Percentiles rank a stretch among this genome's conserved stretches.
Conservation (phyloP, 306 rosid genomes). For the Cucumis melo region DNA sequence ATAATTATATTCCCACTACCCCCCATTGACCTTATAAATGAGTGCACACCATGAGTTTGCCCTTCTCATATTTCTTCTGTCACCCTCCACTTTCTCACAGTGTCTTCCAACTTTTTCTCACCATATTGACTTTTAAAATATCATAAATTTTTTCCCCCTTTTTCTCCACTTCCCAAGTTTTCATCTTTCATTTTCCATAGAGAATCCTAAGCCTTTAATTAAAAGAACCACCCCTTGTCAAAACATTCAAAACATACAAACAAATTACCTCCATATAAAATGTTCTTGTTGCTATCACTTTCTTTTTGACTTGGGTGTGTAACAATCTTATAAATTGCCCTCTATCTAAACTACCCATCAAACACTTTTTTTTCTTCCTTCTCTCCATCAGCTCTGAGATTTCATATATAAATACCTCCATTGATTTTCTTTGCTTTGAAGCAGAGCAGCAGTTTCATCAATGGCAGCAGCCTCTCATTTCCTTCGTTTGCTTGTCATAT, state of each 20-base stretch:
- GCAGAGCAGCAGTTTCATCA: not conserved
- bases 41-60: not conserved
- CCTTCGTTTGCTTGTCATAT: conserved; percentile 40
- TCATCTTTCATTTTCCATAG: not conserved
- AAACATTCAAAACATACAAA: not conserved
- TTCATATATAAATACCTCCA: not conserved
- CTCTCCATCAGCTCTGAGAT: not conserved
- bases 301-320: not conserved
- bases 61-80: not conserved
- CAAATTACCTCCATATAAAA: not conserved
- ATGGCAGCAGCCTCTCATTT: conserved; percentile 27
- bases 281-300: not conserved
- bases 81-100: conserved; percentile 6
- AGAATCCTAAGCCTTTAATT: not conserved
- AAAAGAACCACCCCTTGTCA: not conserved
- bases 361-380: not conserved
- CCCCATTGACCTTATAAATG: not conserved
- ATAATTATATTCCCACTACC: conserved; percentile 6
- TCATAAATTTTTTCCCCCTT: not conserved
- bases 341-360: not conserved
- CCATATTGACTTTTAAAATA: not conserved
- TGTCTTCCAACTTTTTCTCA: conserved; percentile 8
- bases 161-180: not conserved
- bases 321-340: not conserved
- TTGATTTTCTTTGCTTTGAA: not conserved